Base-by-base conservation (phyloP, 192 early-diverging fungal species). In the Coemansia biformis region DNA sequence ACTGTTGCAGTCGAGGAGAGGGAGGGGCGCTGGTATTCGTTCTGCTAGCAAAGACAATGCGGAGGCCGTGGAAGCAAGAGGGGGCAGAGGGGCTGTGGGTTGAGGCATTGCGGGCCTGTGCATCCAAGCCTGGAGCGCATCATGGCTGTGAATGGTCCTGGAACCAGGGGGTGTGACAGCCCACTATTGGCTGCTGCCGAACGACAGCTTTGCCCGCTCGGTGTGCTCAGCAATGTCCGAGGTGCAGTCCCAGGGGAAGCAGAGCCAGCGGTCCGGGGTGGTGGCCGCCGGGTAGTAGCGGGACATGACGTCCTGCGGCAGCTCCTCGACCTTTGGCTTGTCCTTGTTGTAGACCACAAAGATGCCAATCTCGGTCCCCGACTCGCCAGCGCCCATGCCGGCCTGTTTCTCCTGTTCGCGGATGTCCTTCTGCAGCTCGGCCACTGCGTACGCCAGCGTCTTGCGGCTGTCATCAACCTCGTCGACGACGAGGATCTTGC, bases 301-400 rank as follows among this genome's bases (percentile, higher is more conserved):
- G 48, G 72, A 53, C 66, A 85, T 88, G 16, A 77, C 50, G 18
- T 72, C 68, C 15, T 69, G 65, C 0, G 83, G 81, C 38, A 89
- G 47, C 35, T 79, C 56, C 41, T 75, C 80, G 14, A 68, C 67
- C 80, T 89, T 89, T 26, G 75, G 65, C 64, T 89, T 89, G 16
- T 79, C 58, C 74, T 89, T 89, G 60, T 89, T 89, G 59, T 89
- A 85, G 3, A 89, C 75, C 0, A 89, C 86, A 71, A 86, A 86
- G 23, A 89, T 57, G 22, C 82, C 85, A 10, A 89, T 78, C 70
- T 81, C 79, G 3, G 86, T 73, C 19, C 44, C 46, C 16, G 69
- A 73, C 32, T 21, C 37, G 0, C 69, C 69, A 11, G 57, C 48
- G 69, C 28, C 58, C 70, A 59, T 45, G 37, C 52, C 55, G 17